phyloP scores from a whole-genome alignment of 306 rosid genomes.

The Cucumis sativus region Cucumber_9930_V3 NC_026656.2:23361501-23362000 shows the following conservation, averaged over 20 bases:
- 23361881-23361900: slow-evolving; percentile 53
- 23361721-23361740: slow-evolving; percentile 75
- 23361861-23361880: slow-evolving; percentile 70
- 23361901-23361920: slow-evolving; percentile 39
- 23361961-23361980: slow-evolving; percentile 48
- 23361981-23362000: slow-evolving; percentile 58
- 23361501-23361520: not conserved
- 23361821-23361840: slow-evolving; percentile 61
- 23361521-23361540: slow-evolving; percentile 3
- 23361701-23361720: slow-evolving; percentile 95
- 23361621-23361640: slow-evolving; percentile 79
- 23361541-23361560: slow-evolving; percentile 10
- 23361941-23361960: slow-evolving; percentile 35
- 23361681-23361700: slow-evolving; percentile 73
- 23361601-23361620: slow-evolving; percentile 58
- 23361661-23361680: slow-evolving; percentile 66
- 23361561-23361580: not conserved
- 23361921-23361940: slow-evolving; percentile 45
- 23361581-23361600: slow-evolving; percentile 47
- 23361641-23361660: slow-evolving; percentile 72
- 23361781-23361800: slow-evolving; percentile 71
- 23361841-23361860: slow-evolving; percentile 78
- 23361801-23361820: slow-evolving; percentile 67
- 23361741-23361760: slow-evolving; percentile 70
- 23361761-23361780: slow-evolving; percentile 59